Evolutionary conservation across 1,139 yeast species (phyloP).

Genomic region (Lodderomyces pseudojiufengensis): DNA sequence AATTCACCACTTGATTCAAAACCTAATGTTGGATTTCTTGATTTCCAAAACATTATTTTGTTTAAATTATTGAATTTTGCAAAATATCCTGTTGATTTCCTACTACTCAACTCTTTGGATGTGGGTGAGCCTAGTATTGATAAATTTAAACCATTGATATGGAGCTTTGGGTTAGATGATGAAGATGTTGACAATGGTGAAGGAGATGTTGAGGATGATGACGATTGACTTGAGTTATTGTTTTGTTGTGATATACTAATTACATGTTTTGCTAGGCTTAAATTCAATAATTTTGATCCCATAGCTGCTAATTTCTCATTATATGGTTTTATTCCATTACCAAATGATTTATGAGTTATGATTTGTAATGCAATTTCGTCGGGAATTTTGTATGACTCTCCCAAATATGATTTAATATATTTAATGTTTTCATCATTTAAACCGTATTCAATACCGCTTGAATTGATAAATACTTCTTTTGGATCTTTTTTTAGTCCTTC

Average conservation of each 20-base stretch:
- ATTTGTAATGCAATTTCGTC: conserved; percentile 67
- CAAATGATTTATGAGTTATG: conserved; percentile 89
- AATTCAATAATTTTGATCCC: conserved; percentile 72
- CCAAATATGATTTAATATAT: conserved; percentile 46
- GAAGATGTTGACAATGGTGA: no score
- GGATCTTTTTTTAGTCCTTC: conserved; percentile 78
- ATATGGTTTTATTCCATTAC: conserved; percentile 84
- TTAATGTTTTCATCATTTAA: conserved; percentile 45
- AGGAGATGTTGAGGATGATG: neutral
- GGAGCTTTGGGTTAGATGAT: neutral
- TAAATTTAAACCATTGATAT: conserved; percentile 48
- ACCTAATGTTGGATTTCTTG: conserved; percentile 50
- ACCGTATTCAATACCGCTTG: conserved; percentile 60
- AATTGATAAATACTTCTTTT: conserved; percentile 54
- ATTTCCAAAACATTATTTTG: conserved; percentile 69
- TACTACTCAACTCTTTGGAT: conserved; percentile 50
- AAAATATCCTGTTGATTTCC: conserved; percentile 49
- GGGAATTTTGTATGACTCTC: conserved; percentile 41
- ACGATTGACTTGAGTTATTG: no score
- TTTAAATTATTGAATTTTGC: conserved; percentile 48
- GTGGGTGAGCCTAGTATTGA: conserved; percentile 58
- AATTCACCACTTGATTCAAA: conserved; percentile 54
- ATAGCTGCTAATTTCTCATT: conserved; percentile 77
- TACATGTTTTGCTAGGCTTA: conserved; percentile 54
- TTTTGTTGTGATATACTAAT: conserved; percentile 24